Conservation (phyloP, 495 filamentous ascomycete genomes). For the Neurospora sp. region DNA sequence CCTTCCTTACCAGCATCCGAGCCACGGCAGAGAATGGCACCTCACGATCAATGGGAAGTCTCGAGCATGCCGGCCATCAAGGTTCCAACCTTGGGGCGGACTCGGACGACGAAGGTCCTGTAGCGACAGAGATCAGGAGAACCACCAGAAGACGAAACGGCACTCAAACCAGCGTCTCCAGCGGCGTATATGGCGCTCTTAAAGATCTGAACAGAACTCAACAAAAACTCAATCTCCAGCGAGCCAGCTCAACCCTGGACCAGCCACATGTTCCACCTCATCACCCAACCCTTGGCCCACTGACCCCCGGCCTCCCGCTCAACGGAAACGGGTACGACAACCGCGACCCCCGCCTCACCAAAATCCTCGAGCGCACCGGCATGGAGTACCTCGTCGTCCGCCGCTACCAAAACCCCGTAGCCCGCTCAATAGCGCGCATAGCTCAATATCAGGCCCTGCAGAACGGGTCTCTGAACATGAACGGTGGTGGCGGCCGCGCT, state of each 20-base stretch:
- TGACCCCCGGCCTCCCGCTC: conserved; percentile 25
- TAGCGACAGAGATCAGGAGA: conserved; percentile 24
- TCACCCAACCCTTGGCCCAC: conserved; percentile 18
- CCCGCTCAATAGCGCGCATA: conserved; percentile 44
- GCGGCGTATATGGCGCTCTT: conserved; percentile 19
- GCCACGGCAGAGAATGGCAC: neutral
- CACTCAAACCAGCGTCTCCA: conserved; percentile 6
- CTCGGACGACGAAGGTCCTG: conserved; percentile 2
- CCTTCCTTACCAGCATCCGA: conserved; percentile 15
- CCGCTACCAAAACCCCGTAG: conserved; percentile 55
- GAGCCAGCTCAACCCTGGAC: conserved; percentile 56
- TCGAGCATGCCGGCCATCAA: conserved; percentile 13
- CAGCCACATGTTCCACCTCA: conserved; percentile 22
- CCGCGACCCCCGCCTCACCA: conserved; percentile 42
- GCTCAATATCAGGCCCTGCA: conserved; percentile 36
- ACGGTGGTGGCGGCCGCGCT: conserved; percentile 5
- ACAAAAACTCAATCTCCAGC: conserved; percentile 61
- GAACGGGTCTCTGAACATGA: conserved; percentile 28
- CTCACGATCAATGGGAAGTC: conserved; percentile 14
- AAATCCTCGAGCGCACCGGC: conserved; percentile 49
- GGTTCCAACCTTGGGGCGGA: neutral
- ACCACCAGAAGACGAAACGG: conserved; percentile 15
- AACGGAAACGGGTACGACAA: conserved; percentile 32
- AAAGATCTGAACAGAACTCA: conserved; percentile 53
- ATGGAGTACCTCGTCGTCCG: conserved; percentile 60